Conservation (phyloP, 2,329 filamentous ascomycete species). For the Celoporthe dispersa region DNA sequence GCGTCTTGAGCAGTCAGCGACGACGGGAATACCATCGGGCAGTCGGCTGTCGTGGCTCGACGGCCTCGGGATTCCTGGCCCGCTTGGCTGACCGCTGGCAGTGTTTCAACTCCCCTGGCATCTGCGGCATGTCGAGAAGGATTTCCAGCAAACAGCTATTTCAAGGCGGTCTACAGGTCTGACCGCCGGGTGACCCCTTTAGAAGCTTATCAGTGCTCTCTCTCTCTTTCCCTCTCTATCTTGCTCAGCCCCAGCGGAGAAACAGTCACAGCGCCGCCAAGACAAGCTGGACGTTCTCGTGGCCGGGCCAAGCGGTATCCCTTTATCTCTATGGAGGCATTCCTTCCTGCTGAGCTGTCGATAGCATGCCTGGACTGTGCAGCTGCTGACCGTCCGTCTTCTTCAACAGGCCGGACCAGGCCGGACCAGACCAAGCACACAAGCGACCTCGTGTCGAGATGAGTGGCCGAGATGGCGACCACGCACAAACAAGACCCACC, state of each 20-base stretch:
- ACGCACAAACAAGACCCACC: slow-evolving; percentile 1
- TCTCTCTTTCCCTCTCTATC: too few relatives aligned
- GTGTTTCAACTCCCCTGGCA: slow-evolving; percentile 9
- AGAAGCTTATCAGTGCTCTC: not conserved
- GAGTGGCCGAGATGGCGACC: not conserved
- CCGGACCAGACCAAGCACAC: not conserved
- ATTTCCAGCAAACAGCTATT: not conserved
- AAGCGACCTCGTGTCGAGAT: not conserved
- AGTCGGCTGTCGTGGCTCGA: not conserved
- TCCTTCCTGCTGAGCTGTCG: slow-evolving; percentile 1
- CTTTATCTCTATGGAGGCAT: not conserved
- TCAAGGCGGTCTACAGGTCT: not conserved
- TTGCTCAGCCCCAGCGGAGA: not conserved
- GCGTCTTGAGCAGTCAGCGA: not conserved
- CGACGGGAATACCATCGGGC: not conserved
- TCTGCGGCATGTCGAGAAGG: not conserved
- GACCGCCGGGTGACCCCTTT: not conserved
- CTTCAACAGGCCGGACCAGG: not conserved
- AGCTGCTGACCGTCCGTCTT: not conserved
- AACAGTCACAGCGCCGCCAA: slow-evolving; percentile 10
- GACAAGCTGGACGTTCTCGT: not conserved
- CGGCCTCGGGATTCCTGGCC: not conserved
- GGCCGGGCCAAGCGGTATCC: slow-evolving; percentile 1
- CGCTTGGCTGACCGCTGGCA: not conserved
- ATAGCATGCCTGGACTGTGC: not conserved